Evolutionary conservation across 371 early-diverging fungal species (phyloP), one percentile per base, ranked within the genome.

Genomic region (Amoeboaphelidium occidentale): DNA sequence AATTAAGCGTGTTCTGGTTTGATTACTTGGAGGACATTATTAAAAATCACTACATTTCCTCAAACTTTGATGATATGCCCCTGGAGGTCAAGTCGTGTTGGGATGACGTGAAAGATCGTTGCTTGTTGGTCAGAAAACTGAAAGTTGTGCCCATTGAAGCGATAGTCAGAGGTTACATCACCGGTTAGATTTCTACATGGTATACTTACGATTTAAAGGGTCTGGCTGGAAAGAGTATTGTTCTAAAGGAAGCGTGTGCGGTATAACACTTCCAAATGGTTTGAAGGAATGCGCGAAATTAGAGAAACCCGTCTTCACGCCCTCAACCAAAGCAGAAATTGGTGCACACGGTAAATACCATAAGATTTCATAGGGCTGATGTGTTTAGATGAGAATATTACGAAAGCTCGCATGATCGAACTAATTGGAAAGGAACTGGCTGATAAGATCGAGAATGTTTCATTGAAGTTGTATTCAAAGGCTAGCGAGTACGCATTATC

Each of bases 131-230:
- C 39, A 79, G 79, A 61, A 84, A 78, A 54, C 76, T 88, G 55
- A 74, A 73, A 43, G 84, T 96, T n/a, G 66, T 89, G n/a, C 93
- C 92, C 1, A 73, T 92, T 48, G 97, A 96, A 66, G 91, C 97
- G 12, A 93, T 96, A 56, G 91, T 93, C 17, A 78, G 97, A 51
- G 97, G 97, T 13, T 93, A 91, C 61, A 81, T 96, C 46, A 80
- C 93, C 25, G 86, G 76, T 67, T 58, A 32, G 56, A 25, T 2
- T 2, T 22, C n/a, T n/a, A n/a, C n/a, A n/a, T n/a, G n/a, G n/a
- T n/a, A n/a, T n/a, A n/a, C n/a, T n/a, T n/a, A n/a, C n/a, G n/a
- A n/a, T n/a, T 2, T 3, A 22, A 43, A 69, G 84, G 94, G 0
- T 93, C 94, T 22, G 97, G 86, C 1, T 86, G 87, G 94, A 64